Percentiles rank a stretch among this genome's conserved stretches.
Evolutionary conservation across 345 rosid genomes (phyloP).

Genomic region (Raphanus sativus): DNA sequence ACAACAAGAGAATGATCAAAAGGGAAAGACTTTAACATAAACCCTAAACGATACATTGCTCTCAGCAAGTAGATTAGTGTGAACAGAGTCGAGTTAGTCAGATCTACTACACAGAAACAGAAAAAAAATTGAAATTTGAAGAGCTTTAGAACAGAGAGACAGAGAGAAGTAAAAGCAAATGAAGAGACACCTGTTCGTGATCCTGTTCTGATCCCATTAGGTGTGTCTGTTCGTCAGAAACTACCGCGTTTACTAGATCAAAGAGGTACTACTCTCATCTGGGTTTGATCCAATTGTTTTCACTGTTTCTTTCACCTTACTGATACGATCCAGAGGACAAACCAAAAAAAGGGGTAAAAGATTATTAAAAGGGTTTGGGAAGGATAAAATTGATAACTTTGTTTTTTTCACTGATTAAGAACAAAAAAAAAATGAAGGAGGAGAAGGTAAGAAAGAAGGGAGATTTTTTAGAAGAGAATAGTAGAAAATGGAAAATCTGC

Average conservation of each 20-base stretch:
- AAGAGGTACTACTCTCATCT: constrained; percentile 4
- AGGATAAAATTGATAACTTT: constrained; percentile 11
- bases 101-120: no score
- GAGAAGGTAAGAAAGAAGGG: neutral
- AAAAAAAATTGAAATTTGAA: no score
- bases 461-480: constrained; percentile 11
- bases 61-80: constrained; percentile 14
- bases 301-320: constrained; percentile 23
- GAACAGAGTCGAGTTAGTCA: neutral
- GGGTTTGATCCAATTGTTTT: neutral
- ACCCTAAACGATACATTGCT: constrained; percentile 20
- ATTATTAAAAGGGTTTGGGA: constrained; percentile 23
- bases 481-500: constrained; percentile 24
- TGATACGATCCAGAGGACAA: constrained; percentile 34
- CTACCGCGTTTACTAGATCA: constrained; percentile 2
- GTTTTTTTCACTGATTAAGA: neutral
- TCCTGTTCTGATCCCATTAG: constrained; percentile 54
- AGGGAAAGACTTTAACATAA: neutral
- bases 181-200: neutral
- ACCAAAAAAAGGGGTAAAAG: neutral
- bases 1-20: constrained; percentile 7
- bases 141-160: no score
- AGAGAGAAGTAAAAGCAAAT: neutral
- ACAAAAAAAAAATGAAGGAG: neutral
- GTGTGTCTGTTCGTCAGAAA: constrained; percentile 28